Base-by-base conservation (phyloP, 345 rosid genomes). In the Pseudoturritis turrita region DNA sequence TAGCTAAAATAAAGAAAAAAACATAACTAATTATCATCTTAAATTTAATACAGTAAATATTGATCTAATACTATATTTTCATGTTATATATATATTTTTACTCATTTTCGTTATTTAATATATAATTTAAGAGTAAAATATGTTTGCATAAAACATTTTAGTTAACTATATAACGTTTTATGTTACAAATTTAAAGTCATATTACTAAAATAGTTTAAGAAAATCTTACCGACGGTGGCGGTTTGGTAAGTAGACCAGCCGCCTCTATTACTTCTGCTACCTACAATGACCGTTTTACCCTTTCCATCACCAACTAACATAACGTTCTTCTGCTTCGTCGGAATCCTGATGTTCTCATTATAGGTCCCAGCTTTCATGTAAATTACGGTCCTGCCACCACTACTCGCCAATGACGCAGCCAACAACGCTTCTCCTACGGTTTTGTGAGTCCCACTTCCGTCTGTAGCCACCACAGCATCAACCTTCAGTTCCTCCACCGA, bases 241-340 rank as follows among this genome's bases (percentile, higher is more conserved):
- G 87, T 43, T 40, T 71, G 47, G 77, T 49, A 81, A 47, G 88
- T 84, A 28, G 85, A 71, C 62, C 56, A 86, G 7, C 87, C 88
- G 10, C 69, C 85, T 4, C 57, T 74, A 12, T 62, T 59, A 44
- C 76, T 86, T 36, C 79, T 65, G 36, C 62, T 77, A 12, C 82
- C 83, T 0, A 74, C 71, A 57, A 86, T 81, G 61, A 86, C 75
- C 7, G 84, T 81, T 68, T 71, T 76, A 2, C 83, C 88, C 79
- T 81, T 86, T 2, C 88, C 91, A 14, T 86, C 91, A 15, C 91
- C 91, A 37, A 81, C 75, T 55, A 86, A 68, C 88, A 84, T 80
- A 8, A 86, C 82, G 64, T 83, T 83, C 77, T 82, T 81, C 41
- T 80, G 79, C 68, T 81, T 82, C 3, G 86, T 76, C 39, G 81